Base-by-base conservation (phyloP, 257 asterid genomes). In the Capsicum chinense region DNA sequence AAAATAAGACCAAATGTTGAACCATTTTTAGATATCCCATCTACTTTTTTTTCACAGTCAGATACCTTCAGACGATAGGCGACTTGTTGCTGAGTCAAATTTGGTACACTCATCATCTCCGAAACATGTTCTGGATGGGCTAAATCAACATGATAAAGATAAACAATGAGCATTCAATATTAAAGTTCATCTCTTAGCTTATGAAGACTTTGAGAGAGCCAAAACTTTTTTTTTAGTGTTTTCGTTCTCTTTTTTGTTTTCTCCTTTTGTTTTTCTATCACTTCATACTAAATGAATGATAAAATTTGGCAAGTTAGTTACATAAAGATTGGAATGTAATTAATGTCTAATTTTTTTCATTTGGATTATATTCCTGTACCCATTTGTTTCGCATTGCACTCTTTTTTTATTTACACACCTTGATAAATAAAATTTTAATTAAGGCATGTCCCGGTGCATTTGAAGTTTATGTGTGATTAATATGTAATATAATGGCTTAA, bases 61-160 rank as follows among this genome's bases (percentile, higher is more conserved):
- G 35, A n/a, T 37, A 56, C 85, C 85, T 69, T 39, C 19, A 67
- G 64, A 83, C 17, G 68, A 57, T 5, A 0, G 6, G 85, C 26
- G 39, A 83, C 68, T 6, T 83, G 80, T n/a, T 60, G 4, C 6
- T 10, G 3, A 0, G 81, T 83, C 19, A 69, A n/a, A 79, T 78
- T 4, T 13, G 80, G 71, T 39, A 66, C 81, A 14, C 11, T 39
- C 81, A 79, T 84, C 54, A 2, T 57, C 57, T 68, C 71, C 7
- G 64, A 42, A 19, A 79, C 50, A 11, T 19, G 16, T 56, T 39
- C 59, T 50, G 84, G 80, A 44, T 42, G 13, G 56, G 69, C 59
- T 70, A 70, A 70, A 70, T 42, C 15, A 1, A 17, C 79, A 68
- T 12, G 78, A 26, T 15, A 68, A 37, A 68, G 78, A 68, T 13